These are phyloP conservation scores for Pythium apleroticum DNA, from an alignment of 352 stramenopile genomes.

Conservation along the genomic window DNA sequence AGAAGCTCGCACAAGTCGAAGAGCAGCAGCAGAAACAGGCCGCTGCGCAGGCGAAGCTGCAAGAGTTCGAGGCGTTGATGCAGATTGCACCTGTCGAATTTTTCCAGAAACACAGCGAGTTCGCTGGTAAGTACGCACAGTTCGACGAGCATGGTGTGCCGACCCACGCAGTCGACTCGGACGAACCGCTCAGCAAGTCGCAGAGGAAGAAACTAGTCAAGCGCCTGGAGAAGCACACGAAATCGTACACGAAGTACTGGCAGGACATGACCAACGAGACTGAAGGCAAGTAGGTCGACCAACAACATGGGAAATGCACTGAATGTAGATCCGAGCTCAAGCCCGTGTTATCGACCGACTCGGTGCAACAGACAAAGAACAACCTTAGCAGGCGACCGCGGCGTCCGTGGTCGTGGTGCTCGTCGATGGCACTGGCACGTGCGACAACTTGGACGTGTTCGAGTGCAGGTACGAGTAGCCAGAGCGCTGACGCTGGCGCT, in stretches of 20 bases:
- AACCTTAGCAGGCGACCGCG: conserved; percentile 40
- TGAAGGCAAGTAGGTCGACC: not conserved
- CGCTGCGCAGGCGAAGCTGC: conserved; percentile 40
- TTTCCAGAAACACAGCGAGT: conserved; percentile 50
- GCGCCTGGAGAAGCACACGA: conserved; percentile 67
- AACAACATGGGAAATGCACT: conserved; percentile 1
- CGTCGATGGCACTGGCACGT: conserved; percentile 28
- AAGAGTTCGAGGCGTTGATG: conserved; percentile 65
- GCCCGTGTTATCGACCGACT: not conserved
- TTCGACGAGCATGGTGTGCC: conserved; percentile 66
- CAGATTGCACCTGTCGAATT: conserved; percentile 56
- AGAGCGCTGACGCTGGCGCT: conserved; percentile 49
- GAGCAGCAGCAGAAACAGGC: conserved; percentile 16
- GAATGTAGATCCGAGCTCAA: not conserved
- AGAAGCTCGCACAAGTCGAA: conserved; percentile 1
- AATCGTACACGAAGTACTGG: conserved; percentile 72
- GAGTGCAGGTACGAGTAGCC: conserved; percentile 66
- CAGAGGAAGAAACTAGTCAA: conserved; percentile 79
- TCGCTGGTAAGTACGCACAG: conserved; percentile 40
- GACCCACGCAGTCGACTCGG: conserved; percentile 36
- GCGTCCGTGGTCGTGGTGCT: conserved; percentile 27
- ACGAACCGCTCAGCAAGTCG: conserved; percentile 56
- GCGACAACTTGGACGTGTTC: conserved; percentile 40
- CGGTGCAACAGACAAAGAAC: conserved; percentile 13
- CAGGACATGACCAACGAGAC: conserved; percentile 20